phyloP scores from a whole-genome alignment of 2,329 filamentous ascomycete species.

The Monilinia fructicola region DNA sequence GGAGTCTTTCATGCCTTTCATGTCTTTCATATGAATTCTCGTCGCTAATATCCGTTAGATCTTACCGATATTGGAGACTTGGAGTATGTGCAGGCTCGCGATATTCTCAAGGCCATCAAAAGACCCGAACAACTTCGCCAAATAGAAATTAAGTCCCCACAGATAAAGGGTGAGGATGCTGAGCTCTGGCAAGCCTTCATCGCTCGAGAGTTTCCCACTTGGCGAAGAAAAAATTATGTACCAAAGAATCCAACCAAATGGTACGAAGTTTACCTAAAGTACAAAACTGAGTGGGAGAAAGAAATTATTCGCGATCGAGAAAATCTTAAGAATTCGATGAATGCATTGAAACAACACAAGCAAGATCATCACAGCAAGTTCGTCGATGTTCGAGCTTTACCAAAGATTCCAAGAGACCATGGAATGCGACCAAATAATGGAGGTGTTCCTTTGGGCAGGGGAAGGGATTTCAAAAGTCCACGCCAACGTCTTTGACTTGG shows the following conservation, averaged over 20 bases:
- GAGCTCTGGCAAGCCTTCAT: constrained; percentile 82
- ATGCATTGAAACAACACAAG: constrained; percentile 59
- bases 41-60: constrained; percentile 39
- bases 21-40: constrained; percentile 16
- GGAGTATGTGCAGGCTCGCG: constrained; percentile 63
- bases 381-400: constrained; percentile 51
- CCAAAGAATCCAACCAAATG: constrained; percentile 69
- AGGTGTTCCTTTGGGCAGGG: constrained; percentile 37
- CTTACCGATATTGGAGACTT: constrained; percentile 72
- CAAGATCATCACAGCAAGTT: constrained; percentile 58
- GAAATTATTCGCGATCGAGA: constrained; percentile 58
- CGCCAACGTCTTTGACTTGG: constrained; percentile 45
- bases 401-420: constrained; percentile 45
- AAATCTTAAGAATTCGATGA: constrained; percentile 53
- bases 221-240: constrained; percentile 59
- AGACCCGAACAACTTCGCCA: constrained; percentile 71
- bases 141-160: constrained; percentile 74
- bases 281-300: constrained; percentile 58
- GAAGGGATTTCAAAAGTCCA: constrained; percentile 36
- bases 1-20: constrained; percentile 6
- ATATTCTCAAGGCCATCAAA: constrained; percentile 70
- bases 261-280: constrained; percentile 74
- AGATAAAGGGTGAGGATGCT: constrained; percentile 66
- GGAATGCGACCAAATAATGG: constrained; percentile 41
- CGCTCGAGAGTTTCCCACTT: constrained; percentile 68